Evolutionary conservation across 768 basidiomycete genomes (phyloP), one percentile per base, ranked within the genome.

Genomic region (Coprinopsis marcescibilis): DNA sequence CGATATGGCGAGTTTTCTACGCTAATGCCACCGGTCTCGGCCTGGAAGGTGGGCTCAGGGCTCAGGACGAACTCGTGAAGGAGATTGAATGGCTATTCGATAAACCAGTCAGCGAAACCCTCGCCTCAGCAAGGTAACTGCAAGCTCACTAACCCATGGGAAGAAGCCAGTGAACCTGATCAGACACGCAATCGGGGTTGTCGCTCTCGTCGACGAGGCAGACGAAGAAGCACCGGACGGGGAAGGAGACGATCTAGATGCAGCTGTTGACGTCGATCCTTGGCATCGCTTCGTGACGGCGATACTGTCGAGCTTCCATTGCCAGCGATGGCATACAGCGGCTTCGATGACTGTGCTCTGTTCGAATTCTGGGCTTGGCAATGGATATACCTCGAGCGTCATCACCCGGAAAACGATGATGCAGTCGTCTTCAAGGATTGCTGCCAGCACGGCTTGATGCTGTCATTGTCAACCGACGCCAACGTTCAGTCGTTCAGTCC

Each of bases 21-120:
- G 8, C 19, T 14, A 3, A 49, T 36, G 29, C 19, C 38, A 12
- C 19, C 14, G n/a, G n/a, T n/a, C n/a, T 14, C 21, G 4, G 4
- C 20, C n/a, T 38, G 13, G 33, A 26, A 45, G 2, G 61, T 52
- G 14, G 21, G 24, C 56, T 81, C 77, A 0, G 75, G 71, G 1
- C 57, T 58, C 13, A 87, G 65, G 26, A 70, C 57, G 56, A 73
- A 83, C 58, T 81, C 77, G 53, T 85, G 80, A n/a, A 85, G 67
- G 20, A 79, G 61, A 59, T 87, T 85, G 51, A 80, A 73, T 0
- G 83, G 80, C 83, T 69, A 4, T n/a, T 17, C 10, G 21, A 15
- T 3, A 26, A 25, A 19, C 20, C 32, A 4, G 10, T 23, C 19
- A 45, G 19, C 37, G 10, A 14, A 10, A 3, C 3, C 13, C 17